A percentile compares a stretch with the other conserved stretches of the same genome.
These are phyloP conservation scores for Metarhizium guizhouense DNA, from an alignment of 2,329 filamentous ascomycete genomes.

Conservation along the genomic window DNA sequence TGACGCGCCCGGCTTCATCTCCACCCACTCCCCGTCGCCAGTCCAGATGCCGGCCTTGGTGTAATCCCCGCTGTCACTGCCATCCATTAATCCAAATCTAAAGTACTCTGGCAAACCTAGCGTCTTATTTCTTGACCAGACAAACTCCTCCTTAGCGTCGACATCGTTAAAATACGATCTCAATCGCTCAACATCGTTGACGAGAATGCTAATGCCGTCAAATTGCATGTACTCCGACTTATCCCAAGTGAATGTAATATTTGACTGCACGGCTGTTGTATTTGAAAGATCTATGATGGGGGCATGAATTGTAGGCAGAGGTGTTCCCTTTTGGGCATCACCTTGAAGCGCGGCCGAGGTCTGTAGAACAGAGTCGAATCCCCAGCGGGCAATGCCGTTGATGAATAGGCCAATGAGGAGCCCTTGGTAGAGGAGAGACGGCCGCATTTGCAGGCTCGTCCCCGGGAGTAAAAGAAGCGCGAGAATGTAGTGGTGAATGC, in stretches of 20 bases:
- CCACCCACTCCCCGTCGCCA: slow-evolving; percentile 52
- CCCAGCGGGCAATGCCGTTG: slow-evolving; percentile 90
- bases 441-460: slow-evolving; percentile 79
- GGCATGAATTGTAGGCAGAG: slow-evolving; percentile 44
- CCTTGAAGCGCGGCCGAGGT: slow-evolving; percentile 65
- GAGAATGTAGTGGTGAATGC: slow-evolving; percentile 93
- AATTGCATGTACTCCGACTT: slow-evolving; percentile 39
- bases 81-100: slow-evolving; percentile 65
- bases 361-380: slow-evolving; percentile 81
- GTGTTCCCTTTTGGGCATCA: slow-evolving; percentile 54
- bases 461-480: slow-evolving; percentile 80
- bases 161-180: slow-evolving; percentile 58
- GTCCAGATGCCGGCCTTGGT: slow-evolving; percentile 68
- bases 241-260: slow-evolving; percentile 54
- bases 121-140: slow-evolving; percentile 45
- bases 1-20: slow-evolving; percentile 56
- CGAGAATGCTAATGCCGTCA: slow-evolving; percentile 70
- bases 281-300: slow-evolving; percentile 37
- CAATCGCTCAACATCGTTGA: slow-evolving; percentile 80
- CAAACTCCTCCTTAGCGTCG: slow-evolving; percentile 36
- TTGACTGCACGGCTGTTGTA: slow-evolving; percentile 40
- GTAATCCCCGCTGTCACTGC: slow-evolving; percentile 58
- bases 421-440: slow-evolving; percentile 79
- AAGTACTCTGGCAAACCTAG: slow-evolving; percentile 59
- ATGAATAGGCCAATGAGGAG: slow-evolving; percentile 85